Percentiles rank a stretch among this genome's conserved stretches.
phyloP scores from a whole-genome alignment of 2,329 filamentous ascomycete genomes.

The Stachybotrys chlorohalonatus region DNA sequence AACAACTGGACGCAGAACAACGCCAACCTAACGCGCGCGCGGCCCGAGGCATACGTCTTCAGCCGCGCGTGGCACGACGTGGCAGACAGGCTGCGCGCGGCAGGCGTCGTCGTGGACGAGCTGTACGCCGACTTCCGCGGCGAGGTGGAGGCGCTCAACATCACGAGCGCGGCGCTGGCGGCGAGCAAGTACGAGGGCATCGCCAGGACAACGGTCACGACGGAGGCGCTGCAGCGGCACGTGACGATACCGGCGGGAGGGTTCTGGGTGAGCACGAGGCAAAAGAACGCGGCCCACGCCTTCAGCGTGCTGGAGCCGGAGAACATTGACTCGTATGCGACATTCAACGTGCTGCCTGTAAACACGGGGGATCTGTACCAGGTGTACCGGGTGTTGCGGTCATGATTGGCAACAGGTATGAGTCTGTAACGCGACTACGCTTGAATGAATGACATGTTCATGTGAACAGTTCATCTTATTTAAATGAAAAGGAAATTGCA shows the following conservation, averaged over 20 bases:
- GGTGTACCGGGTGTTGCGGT: conserved; percentile 12
- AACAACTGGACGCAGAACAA: conserved; percentile 16
- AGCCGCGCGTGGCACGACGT: conserved; percentile 17
- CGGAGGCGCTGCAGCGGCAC: conserved; percentile 7
- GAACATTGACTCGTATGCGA: conserved; percentile 21
- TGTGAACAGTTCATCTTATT: no score
- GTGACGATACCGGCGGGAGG: conserved; percentile 16
- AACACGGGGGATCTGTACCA: conserved; percentile 19
- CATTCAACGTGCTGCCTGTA: conserved; percentile 19
- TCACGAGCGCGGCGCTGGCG: conserved; percentile 11
- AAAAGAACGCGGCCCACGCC: conserved; percentile 20
- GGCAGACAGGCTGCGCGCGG: conserved; percentile 13
- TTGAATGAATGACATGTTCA: no score
- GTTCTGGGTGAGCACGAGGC: conserved; percentile 20
- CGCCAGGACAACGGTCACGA: conserved; percentile 11
- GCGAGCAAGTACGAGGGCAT: conserved; percentile 17
- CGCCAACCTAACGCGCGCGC: conserved; percentile 18
- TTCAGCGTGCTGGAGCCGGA: conserved; percentile 21
- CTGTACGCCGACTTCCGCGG: conserved; percentile 12
- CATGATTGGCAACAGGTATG: background rate
- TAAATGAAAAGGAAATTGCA: no score
- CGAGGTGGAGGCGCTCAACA: conserved; percentile 17
- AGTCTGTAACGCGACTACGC: no score
- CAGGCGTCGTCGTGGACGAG: conserved; percentile 15
- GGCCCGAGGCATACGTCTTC: conserved; percentile 19